phyloP scores from a whole-genome alignment of 1,139 yeast genomes.

The Suhomyces yuchorum region DNA sequence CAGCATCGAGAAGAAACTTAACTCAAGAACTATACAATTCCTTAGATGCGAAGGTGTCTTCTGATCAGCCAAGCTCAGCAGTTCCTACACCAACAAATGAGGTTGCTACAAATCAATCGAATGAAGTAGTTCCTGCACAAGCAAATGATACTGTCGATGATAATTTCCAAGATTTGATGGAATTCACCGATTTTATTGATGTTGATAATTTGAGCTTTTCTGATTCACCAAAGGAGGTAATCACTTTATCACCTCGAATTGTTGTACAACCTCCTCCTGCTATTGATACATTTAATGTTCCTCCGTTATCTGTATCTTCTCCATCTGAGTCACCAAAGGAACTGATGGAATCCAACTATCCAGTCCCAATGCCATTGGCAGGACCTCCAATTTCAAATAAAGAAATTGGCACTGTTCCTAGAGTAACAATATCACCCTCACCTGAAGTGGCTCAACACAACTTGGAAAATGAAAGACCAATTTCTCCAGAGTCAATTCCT shows the following conservation, averaged over 20 bases:
- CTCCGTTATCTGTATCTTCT: constrained; percentile 9
- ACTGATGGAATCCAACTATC: constrained; percentile 8
- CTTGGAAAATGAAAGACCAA: not conserved
- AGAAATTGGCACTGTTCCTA: not conserved
- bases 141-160: constrained; percentile 30
- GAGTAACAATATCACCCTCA: constrained; percentile 7
- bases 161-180: constrained; percentile 36
- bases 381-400: constrained; percentile 8
- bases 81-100: not conserved
- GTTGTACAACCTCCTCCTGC: constrained; percentile 6
- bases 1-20: constrained; percentile 21
- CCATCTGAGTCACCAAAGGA: constrained; percentile 10
- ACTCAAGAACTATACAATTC: constrained; percentile 16
- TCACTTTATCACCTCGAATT: constrained; percentile 2
- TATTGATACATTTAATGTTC: constrained; percentile 2
- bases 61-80: no score
- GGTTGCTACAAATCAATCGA: not conserved
- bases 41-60: constrained; percentile 12
- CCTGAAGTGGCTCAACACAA: constrained; percentile 4
- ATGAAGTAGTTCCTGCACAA: not conserved
- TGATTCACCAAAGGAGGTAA: constrained; percentile 16
- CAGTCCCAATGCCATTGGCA: constrained; percentile 12
- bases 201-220: constrained; percentile 49
- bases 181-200: constrained; percentile 66
- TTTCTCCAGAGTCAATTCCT: not conserved